These are phyloP conservation scores for Camellia oleifera DNA, from an alignment of 179 eudicot species.

Conservation along the genomic window DNA sequence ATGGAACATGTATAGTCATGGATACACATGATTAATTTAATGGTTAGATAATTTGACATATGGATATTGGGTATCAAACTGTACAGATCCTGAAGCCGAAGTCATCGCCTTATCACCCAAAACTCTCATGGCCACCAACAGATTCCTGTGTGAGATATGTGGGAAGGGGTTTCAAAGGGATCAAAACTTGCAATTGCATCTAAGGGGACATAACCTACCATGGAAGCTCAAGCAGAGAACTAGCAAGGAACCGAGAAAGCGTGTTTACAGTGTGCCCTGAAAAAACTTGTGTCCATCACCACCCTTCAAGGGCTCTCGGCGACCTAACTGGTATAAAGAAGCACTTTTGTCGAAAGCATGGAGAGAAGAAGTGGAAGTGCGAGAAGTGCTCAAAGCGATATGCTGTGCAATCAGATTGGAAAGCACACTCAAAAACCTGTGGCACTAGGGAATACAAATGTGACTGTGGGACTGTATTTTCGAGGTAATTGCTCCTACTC, in stretches of 20 bases:
- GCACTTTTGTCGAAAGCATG: constrained; percentile 55
- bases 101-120: constrained; percentile 49
- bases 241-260: constrained; percentile 37
- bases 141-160: constrained; percentile 51
- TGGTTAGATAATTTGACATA: neutral
- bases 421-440: constrained; percentile 40
- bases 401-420: constrained; percentile 57
- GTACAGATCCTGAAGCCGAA: constrained; percentile 51
- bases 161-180: constrained; percentile 14
- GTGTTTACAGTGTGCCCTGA: constrained; percentile 60
- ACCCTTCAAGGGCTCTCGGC: constrained; percentile 54
- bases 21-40: neutral
- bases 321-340: constrained; percentile 55
- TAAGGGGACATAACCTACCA: constrained; percentile 50
- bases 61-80: no score
- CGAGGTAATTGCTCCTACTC: neutral
- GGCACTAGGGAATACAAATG: constrained; percentile 32
- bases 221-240: constrained; percentile 59
- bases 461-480: constrained; percentile 15
- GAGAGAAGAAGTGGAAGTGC: constrained; percentile 66
- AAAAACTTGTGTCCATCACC: constrained; percentile 45
- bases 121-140: constrained; percentile 58
- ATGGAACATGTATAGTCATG: constrained; percentile 10
- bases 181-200: constrained; percentile 19
- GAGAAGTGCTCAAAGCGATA: constrained; percentile 49